These are phyloP conservation scores for Amorphotheca resinae DNA, from an alignment of 495 filamentous ascomycete genomes.

Conservation along the genomic window DNA sequence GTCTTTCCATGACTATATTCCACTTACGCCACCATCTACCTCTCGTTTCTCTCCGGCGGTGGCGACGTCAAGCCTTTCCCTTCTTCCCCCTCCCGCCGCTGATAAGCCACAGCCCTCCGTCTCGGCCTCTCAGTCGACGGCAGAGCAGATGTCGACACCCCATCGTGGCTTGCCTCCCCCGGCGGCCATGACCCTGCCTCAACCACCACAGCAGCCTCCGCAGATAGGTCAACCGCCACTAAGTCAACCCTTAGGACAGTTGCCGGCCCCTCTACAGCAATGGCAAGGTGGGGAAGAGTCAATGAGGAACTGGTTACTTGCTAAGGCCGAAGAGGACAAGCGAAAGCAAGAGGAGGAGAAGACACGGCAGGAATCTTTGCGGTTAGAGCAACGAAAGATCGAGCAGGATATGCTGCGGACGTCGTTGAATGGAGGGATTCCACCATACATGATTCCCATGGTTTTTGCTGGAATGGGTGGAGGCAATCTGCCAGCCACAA, in stretches of 20 bases:
- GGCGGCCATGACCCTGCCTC: conserved; percentile 54
- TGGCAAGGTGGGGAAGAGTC: conserved; percentile 69
- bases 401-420: conserved; percentile 78
- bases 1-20: conserved; percentile 53
- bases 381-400: conserved; percentile 69
- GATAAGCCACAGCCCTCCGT: conserved; percentile 20
- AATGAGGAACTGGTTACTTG: conserved; percentile 69
- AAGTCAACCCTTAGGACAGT: conserved; percentile 32
- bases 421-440: conserved; percentile 67
- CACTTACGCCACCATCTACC: conserved; percentile 46
- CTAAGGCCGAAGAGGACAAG: conserved; percentile 76
- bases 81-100: conserved; percentile 25
- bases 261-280: conserved; percentile 58
- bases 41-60: conserved; percentile 48
- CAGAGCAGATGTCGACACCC: conserved; percentile 49
- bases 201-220: conserved; percentile 27
- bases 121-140: conserved; percentile 8
- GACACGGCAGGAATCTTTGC: conserved; percentile 65
- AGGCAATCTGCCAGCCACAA: conserved; percentile 45
- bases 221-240: conserved; percentile 25
- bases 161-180: conserved; percentile 67
- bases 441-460: conserved; percentile 75
- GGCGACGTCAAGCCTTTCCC: conserved; percentile 34
- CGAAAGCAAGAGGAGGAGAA: conserved; percentile 79
- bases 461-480: conserved; percentile 77